These are phyloP conservation scores for Ophiostoma triangulosporum DNA, from an alignment of 2,329 filamentous ascomycete genomes.

Conservation along the genomic window DNA sequence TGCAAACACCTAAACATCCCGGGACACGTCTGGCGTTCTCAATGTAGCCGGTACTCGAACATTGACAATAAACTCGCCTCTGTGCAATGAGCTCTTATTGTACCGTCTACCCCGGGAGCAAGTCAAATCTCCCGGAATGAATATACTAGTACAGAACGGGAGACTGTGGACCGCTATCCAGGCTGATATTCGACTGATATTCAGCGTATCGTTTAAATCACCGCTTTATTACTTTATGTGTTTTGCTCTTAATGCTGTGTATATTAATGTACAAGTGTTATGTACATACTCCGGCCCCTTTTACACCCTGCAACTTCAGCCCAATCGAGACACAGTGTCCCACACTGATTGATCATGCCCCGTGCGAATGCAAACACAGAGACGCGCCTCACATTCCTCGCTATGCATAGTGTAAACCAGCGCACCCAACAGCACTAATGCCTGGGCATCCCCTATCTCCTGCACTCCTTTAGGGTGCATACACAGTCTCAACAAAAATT, in stretches of 20 bases:
- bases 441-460: background rate
- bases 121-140: constrained; percentile 15
- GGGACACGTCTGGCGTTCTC: background rate
- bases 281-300: background rate
- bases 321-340: background rate
- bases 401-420: background rate
- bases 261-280: background rate
- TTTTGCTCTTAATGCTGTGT: background rate
- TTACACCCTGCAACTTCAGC: background rate
- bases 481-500: background rate
- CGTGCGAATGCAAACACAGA: background rate
- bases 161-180: constrained; percentile 8
- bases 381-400: background rate
- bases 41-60: background rate
- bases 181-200: constrained; percentile 1
- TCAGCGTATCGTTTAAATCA: background rate
- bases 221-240: background rate
- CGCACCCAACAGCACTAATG: background rate
- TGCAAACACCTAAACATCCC: background rate
- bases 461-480: background rate
- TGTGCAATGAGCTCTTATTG: background rate
- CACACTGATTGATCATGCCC: background rate
- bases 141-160: constrained; percentile 10
- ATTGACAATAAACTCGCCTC: background rate
- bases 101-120: constrained; percentile 11